Base-by-base conservation (phyloP, 805 yeast genomes). In the Cyberlindnera xylosilytica region DNA sequence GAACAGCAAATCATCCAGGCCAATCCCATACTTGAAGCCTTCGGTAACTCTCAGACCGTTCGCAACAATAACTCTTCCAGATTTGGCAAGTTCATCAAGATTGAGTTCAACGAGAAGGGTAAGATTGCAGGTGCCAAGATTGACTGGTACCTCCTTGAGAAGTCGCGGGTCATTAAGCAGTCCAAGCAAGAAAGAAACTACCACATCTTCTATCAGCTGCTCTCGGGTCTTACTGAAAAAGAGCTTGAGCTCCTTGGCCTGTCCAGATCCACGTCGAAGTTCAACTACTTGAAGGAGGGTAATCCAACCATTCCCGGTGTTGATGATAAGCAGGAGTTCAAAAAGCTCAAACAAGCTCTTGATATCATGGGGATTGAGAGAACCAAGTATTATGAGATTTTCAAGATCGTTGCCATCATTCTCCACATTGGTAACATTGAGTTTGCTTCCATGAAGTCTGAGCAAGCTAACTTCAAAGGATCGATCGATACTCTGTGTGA, bases 21-120 rank as follows among this genome's bases (percentile, higher is more conserved):
- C 7, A 93, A 93, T 59, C 99, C 99, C 1, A 88, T 93, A 38
- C 65, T 93, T 52, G 99, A 93, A 64, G 80, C 97, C 24, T 93
- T 93, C 63, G 99, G 99, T 53, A 93, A 93, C 63, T 91, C 99
- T 2, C 96, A 91, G 57, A 93, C 99, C 0, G 87, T 88, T 13
- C 78, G 93, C 56, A 93, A 93, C 61, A 81, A 90, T 62, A 93
- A 93, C 63, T 89, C 97, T 4, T 91, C 98, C 6, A 78, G 99
- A 58, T 93, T 93, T 62, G 99, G 99, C 29, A 93, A 93, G 65
- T 93, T 93, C 58, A 87, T 93, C 50, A 84, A 89, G 57, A 86
- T 93, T 45, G 88, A 81, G 58, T 87, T 91, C 53, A 73, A 76
- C 42, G 55, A 66, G 4, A 61, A 72, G 10, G 87, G 87, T 3